Evolutionary conservation across 2,329 filamentous ascomycete species (phyloP), one percentile per base, ranked within the genome.

Genomic region (Lachnellula arida): DNA sequence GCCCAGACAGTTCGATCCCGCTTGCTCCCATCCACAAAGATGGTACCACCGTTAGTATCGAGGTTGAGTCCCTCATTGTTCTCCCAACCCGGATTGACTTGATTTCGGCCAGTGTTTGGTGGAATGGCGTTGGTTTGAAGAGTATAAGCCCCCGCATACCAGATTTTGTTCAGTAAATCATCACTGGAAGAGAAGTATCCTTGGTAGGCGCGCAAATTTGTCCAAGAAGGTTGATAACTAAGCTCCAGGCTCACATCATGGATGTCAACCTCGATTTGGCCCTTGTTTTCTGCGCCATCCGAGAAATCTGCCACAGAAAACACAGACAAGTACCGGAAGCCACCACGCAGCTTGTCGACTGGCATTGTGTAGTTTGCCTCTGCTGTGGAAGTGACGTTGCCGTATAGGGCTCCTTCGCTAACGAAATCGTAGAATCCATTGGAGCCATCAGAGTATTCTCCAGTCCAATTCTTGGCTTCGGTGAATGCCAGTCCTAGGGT

Each of bases 1-100:
- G 82, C 77, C 81, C 81, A 86, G 2, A 85, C 78, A 17, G 81
- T 71, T 8, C 80, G 74, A 62, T 85, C 82, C 34, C 82, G 74
- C 65, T 85, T 85, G 1, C 80, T 79, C 14, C 81, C 82, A 64
- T 85, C 81, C 1, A 68, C 66, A 49, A 68, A 72, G 2, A 67
- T 58, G 5, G 64, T 65, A 70, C 73, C 55, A 23, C 57, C 58
- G 9, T 28, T 57, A 5, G 56, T 56, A 0, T 60, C 54, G 69
- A 70, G 47, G 75, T 76, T 15, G 70, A 71, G 52, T 75, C 77
- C 12, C 71, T 46, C 3, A 69, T 73, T 50, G 76, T 77, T 74
- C 14, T 76, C 54, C 1, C 74, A 75, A 11, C 65, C 65, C 34
- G 51, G 56, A 6, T 57, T 56, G 42, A 67, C 62, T 8, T 69